phyloP scores from a whole-genome alignment of 345 rosid species.

The Lumnitzera littorea region DNA sequence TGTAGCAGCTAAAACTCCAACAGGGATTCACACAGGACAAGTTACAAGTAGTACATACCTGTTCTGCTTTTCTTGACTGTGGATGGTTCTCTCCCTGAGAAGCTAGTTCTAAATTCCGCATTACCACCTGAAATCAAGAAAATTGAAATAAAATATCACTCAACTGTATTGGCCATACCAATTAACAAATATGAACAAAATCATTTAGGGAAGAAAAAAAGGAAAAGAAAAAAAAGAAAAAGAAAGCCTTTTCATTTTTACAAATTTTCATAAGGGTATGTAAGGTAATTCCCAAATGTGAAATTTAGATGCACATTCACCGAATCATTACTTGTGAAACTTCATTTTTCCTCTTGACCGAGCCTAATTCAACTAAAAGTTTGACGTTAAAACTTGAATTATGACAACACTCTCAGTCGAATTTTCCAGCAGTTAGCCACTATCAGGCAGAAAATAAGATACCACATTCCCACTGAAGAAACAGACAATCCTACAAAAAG shows the following conservation, averaged over 20 bases:
- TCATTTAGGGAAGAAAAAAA: neutral
- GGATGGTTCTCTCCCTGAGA: slow-evolving; percentile 74
- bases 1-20: neutral
- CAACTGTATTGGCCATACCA: neutral
- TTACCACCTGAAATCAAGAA: slow-evolving; percentile 39
- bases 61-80: slow-evolving; percentile 82
- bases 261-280: no score
- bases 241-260: no score
- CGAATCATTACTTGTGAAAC: neutral
- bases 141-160: neutral
- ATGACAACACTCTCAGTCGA: neutral
- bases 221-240: neutral
- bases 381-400: neutral
- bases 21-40: neutral
- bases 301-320: no score
- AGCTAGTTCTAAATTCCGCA: slow-evolving; percentile 61
- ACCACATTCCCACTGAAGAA: neutral
- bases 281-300: no score
- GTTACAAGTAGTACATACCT: slow-evolving; percentile 34
- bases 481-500: neutral
- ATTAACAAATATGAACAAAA: neutral
- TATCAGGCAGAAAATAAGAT: neutral
- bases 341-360: slow-evolving; percentile 1
- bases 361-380: neutral
- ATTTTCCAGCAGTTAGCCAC: neutral